Evolutionary conservation across 2,329 filamentous ascomycete species (phyloP), one percentile per base, ranked within the genome.

Genomic region (Pseudogymnoascus pannorum): DNA sequence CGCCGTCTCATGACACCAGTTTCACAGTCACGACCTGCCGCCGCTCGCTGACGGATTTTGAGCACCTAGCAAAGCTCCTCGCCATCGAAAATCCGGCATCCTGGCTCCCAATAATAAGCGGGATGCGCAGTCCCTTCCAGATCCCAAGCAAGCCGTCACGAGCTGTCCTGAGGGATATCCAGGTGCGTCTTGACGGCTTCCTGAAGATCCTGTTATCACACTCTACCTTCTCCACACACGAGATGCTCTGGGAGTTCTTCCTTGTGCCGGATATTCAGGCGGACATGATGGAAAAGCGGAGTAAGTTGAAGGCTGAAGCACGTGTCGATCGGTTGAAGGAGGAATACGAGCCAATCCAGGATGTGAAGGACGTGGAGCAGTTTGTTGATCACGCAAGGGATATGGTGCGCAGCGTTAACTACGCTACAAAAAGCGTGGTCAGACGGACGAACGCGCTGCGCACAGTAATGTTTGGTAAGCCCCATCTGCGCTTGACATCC

Each of bases 231-330:
- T 84, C 91, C 0, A 96, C 91, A 0, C 95, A 99, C 71, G 94
- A 99, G 76, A 91, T 97, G 82, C 81, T 99, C 2, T 99, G 94
- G 95, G 94, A 99, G 69, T 99, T 99, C 76, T 96, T 99, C 75
- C 81, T 99, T 0, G 92, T 99, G 11, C 94, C 94, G 1, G 94
- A 99, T 67, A 85, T 99, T 58, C 91, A 96, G 71, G 83, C 90
- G 0, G 86, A 91, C 18, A 91, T 92, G 84, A 93, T 97, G 81
- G 88, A 90, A 60, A 88, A 96, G 72, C 85, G 94, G 58, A 96
- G 90, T 65, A 86, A 86, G 61, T 85, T 92, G 64, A 99, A 99
- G 75, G 89, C 91, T 3, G 88, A 92, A 72, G 85, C 88, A 0
- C 83, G 93, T 26, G 79, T 84, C 2, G 94, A 99, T 71, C 92